Base-by-base conservation (phyloP, 768 basidiomycete species). In the Panus rudis region DNA sequence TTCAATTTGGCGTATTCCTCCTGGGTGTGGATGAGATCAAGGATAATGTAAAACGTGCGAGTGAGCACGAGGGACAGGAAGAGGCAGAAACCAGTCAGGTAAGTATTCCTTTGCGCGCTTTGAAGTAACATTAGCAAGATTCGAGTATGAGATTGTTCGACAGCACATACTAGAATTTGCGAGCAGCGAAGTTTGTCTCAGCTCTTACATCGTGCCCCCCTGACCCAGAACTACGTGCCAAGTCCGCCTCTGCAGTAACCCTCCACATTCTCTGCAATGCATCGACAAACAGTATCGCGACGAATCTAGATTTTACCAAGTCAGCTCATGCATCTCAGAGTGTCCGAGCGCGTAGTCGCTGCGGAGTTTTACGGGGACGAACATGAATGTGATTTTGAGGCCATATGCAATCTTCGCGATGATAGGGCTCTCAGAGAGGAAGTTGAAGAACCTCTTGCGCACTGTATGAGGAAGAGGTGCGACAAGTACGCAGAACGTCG, bases 41-140 rank as follows among this genome's bases (percentile, higher is more conserved):
- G 79, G 35, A 87, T 78, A 61, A 98, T 87, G 61, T 84, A 83
- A 70, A 97, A 97, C 3, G 86, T 88, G 54, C 93, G 83, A 2
- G 92, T 85, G 52, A 97, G 79, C 53, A 96, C 84, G 44, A 98
- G 81, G 7, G 94, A 96, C 17, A 99, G 81, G 81, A 97, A 96
- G 35, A 99, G 74, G 47, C 86, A 90, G 63, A 91, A 92, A 0
- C 89, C 89, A 6, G 92, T 93, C 13, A 97, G 76, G 61, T 97
- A 97, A 46, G 84, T 81, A 60, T 94, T 96, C 43, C 92, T 75
- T 60, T 93, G 90, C 2, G 90, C 75, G 54, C 88, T 92, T 46
- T 30, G n/a, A 31, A 27, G 41, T 20, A 39, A 24, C 30, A 8
- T 16, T 21, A 3, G 33, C 17, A 2, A 37, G 19, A 16, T 35